These are phyloP conservation scores for Russula virescens DNA, from an alignment of 768 basidiomycete genomes.

Conservation along the genomic window DNA sequence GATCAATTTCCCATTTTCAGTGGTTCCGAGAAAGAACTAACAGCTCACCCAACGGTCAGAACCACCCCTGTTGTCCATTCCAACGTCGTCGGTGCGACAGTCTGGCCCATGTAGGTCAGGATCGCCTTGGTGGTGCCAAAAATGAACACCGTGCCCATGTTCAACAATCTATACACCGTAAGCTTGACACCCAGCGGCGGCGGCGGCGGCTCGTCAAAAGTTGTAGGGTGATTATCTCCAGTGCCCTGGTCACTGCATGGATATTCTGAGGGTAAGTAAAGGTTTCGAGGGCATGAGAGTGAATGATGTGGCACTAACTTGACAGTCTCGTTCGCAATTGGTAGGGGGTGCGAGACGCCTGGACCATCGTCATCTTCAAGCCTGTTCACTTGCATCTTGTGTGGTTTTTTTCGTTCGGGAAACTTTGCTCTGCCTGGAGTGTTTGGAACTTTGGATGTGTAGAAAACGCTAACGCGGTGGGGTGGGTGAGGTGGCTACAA, in stretches of 20 bases:
- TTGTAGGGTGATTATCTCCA: background rate
- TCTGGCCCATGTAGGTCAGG: constrained; percentile 6
- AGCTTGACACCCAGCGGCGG: constrained; percentile 10
- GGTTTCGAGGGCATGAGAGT: background rate
- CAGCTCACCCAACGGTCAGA: constrained; percentile 4
- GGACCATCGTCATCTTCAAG: background rate
- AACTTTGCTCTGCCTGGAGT: background rate
- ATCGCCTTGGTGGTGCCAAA: constrained; percentile 2
- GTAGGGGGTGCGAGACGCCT: too few relatives aligned
- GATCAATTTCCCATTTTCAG: background rate
- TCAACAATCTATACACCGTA: constrained; percentile 7
- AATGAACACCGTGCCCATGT: background rate
- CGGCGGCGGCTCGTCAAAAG: background rate
- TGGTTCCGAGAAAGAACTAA: background rate
- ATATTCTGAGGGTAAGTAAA: background rate
- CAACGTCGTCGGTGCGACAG: constrained; percentile 1
- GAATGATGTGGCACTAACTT: background rate
- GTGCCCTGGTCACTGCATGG: background rate
- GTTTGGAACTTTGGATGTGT: background rate
- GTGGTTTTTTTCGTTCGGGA: too few relatives aligned
- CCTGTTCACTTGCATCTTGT: background rate
- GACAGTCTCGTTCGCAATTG: background rate
- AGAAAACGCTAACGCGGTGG: background rate
- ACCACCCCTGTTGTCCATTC: constrained; percentile 9
- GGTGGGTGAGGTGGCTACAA: background rate